Percentiles rank a stretch among this genome's conserved stretches.
Conservation (phyloP, 2,329 filamentous ascomycete genomes). For the Colletotrichum limetticola region DNA sequence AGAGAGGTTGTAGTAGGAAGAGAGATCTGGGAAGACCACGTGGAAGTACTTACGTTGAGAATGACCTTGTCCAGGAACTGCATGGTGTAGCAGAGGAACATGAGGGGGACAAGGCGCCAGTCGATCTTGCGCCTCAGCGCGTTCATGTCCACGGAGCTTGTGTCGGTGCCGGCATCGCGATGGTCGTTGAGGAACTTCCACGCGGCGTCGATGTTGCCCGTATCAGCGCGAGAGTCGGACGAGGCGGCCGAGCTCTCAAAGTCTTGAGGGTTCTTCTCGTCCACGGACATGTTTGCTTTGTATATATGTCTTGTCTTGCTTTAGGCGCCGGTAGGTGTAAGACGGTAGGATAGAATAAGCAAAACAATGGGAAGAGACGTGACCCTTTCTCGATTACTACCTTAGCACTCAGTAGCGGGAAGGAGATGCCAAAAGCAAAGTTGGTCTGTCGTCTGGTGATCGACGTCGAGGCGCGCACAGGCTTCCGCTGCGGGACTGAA, state of each 20-base stretch:
- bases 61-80: constrained; percentile 74
- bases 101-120: constrained; percentile 68
- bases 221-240: constrained; percentile 26
- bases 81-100: constrained; percentile 71
- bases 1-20: not conserved
- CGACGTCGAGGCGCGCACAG: constrained; percentile 17
- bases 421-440: not conserved
- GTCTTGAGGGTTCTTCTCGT: constrained; percentile 39
- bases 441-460: not conserved
- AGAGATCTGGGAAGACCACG: not conserved
- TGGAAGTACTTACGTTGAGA: constrained; percentile 62
- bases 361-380: not conserved
- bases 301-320: not conserved
- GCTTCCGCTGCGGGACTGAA: constrained; percentile 14
- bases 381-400: not conserved
- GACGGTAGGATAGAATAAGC: not conserved
- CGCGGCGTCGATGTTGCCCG: constrained; percentile 53
- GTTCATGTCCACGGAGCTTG: constrained; percentile 52
- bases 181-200: constrained; percentile 58
- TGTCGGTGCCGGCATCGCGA: constrained; percentile 47
- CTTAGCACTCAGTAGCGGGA: not conserved
- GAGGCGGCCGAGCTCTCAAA: constrained; percentile 29
- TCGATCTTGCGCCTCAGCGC: constrained; percentile 66
- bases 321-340: not conserved
- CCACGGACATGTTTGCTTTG: constrained; percentile 36